phyloP scores from a whole-genome alignment of 441 rosid genomes.

The Melastoma candidum region DNA sequence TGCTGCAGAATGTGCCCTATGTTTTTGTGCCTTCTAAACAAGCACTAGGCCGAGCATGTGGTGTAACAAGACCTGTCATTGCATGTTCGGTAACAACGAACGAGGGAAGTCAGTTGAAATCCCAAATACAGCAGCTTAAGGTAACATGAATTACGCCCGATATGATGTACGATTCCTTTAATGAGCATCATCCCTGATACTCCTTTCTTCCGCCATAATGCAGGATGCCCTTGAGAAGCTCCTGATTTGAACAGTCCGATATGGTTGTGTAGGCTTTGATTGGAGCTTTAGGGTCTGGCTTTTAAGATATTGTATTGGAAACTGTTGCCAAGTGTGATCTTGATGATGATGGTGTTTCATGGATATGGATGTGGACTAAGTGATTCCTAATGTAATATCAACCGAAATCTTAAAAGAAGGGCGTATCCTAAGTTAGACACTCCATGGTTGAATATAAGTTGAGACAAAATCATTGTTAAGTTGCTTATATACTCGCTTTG shows the following conservation, averaged over 20 bases:
- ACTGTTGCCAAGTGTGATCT: no score
- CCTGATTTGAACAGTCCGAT: conserved; percentile 2
- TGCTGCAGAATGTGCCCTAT: conserved; percentile 2
- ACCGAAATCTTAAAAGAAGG: no score
- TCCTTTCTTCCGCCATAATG: neutral
- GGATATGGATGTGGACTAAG: no score
- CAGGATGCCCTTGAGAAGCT: conserved; percentile 12
- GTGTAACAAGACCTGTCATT: conserved; percentile 11
- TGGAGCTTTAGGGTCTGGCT: no score
- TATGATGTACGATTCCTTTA: neutral
- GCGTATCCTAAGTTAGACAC: no score
- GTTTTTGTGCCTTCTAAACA: conserved; percentile 11
- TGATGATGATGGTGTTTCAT: no score
- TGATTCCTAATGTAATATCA: no score
- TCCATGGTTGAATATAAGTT: no score
- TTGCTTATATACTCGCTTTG: no score
- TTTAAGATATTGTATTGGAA: no score
- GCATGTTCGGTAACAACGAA: conserved; percentile 12
- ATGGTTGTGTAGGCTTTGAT: no score
- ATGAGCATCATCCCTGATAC: neutral
- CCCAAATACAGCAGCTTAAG: conserved; percentile 12
- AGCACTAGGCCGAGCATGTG: conserved; percentile 11
- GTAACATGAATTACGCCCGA: neutral
- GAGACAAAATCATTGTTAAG: no score
- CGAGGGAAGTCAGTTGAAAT: conserved; percentile 13